A percentile compares a stretch with the other conserved stretches of the same genome.
Evolutionary conservation across 108 stramenopile genomes (phyloP).

Genomic region (Tribonema minus): DNA sequence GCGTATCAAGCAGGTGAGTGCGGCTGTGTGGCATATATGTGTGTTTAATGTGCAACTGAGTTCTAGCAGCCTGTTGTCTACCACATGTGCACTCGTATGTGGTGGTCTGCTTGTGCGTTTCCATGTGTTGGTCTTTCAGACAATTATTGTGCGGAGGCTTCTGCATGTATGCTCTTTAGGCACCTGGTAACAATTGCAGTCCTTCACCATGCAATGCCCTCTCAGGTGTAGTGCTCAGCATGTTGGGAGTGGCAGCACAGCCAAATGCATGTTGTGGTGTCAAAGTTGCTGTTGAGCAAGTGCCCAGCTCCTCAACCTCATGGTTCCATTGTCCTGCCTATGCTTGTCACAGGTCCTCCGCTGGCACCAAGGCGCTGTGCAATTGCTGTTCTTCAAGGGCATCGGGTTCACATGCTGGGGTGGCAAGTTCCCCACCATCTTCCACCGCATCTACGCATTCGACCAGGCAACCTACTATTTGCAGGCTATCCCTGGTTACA

Average conservation of each 20-base stretch:
- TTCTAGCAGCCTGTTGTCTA: too few relatives aligned
- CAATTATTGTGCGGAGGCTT: too few relatives aligned
- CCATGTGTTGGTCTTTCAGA: too few relatives aligned
- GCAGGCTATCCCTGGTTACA: conserved; percentile 41
- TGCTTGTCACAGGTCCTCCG: neutral
- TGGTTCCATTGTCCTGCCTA: neutral
- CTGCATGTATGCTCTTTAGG: too few relatives aligned
- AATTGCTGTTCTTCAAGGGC: conserved; percentile 21
- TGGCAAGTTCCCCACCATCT: conserved; percentile 37
- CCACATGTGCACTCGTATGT: too few relatives aligned
- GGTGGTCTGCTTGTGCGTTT: too few relatives aligned
- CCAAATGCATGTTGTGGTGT: neutral
- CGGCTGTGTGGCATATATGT: neutral
- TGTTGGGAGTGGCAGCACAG: too few relatives aligned
- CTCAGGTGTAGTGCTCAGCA: too few relatives aligned
- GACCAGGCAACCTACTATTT: conserved; percentile 45
- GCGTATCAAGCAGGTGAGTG: conserved; percentile 41
- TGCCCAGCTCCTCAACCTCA: neutral
- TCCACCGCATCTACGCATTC: conserved; percentile 34
- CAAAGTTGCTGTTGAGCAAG: neutral
- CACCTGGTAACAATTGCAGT: too few relatives aligned
- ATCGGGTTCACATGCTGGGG: conserved; percentile 20
- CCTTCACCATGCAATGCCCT: too few relatives aligned
- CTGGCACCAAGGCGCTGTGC: conserved; percentile 42
- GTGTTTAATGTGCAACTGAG: too few relatives aligned